Percentiles rank a stretch among this genome's conserved stretches.
These are phyloP conservation scores for Penicillium desertorum DNA, from an alignment of 495 filamentous ascomycete genomes.

Conservation along the genomic window DNA sequence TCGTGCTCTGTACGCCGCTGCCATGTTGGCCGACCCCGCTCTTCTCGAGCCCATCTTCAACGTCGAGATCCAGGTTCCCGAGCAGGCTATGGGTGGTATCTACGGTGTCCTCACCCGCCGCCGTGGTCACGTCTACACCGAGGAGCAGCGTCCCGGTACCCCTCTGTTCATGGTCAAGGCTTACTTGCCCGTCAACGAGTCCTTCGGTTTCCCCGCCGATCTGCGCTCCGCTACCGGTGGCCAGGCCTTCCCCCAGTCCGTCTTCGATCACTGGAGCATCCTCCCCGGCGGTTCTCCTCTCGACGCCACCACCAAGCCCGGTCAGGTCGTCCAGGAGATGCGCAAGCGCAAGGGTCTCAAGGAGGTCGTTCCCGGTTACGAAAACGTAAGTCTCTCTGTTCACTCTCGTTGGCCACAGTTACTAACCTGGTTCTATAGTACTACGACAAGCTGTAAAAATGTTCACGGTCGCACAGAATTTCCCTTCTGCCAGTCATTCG, in stretches of 20 bases:
- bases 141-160: conserved; percentile 97
- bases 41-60: conserved; percentile 97
- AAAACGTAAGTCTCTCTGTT: conserved; percentile 72
- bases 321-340: conserved; percentile 81
- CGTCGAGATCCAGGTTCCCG: conserved; percentile 98
- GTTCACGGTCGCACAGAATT: conserved; percentile 38
- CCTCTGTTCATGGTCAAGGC: conserved; percentile 99
- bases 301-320: conserved; percentile 81
- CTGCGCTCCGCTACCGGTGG: conserved; percentile 90
- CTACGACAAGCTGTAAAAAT: conserved; percentile 96
- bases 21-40: conserved; percentile 85
- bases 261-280: conserved; percentile 98
- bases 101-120: conserved; percentile 98
- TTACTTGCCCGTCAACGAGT: conserved; percentile 99
- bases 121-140: conserved; percentile 97
- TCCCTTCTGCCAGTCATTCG: conserved; percentile 34
- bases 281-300: conserved; percentile 92
- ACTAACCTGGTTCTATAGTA: conserved; percentile 69
- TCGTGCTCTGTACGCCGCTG: conserved; percentile 92
- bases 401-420: conserved; percentile 11
- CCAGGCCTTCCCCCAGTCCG: conserved; percentile 97
- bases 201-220: conserved; percentile 98
- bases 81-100: conserved; percentile 99
- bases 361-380: conserved; percentile 81
- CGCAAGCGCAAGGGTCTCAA: conserved; percentile 99